Evolutionary conservation across 768 basidiomycete genomes (phyloP).

Genomic region (Chlorophyllum brunneum): DNA sequence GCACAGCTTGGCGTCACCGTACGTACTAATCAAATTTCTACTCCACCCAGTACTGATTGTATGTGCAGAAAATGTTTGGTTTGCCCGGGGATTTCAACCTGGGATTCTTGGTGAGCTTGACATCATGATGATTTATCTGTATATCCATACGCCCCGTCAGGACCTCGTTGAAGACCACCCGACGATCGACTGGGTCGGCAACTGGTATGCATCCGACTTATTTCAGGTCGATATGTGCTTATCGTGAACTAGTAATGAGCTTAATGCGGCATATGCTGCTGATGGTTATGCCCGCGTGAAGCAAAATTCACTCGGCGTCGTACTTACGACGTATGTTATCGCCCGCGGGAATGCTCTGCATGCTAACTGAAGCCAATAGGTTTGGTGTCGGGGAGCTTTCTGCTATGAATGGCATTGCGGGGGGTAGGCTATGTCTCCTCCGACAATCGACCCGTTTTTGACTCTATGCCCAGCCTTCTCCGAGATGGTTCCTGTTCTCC

Average conservation of each 20-base stretch:
- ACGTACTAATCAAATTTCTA: constrained; percentile 14
- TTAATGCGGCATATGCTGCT: constrained; percentile 87
- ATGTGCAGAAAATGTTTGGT: constrained; percentile 68
- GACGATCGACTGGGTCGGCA: constrained; percentile 81
- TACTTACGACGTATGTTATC: constrained; percentile 26
- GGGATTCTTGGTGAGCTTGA: constrained; percentile 45
- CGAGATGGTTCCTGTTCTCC: constrained; percentile 86
- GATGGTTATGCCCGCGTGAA: constrained; percentile 93
- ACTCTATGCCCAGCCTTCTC: constrained; percentile 52
- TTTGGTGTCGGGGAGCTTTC: constrained; percentile 92
- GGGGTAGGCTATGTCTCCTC: constrained; percentile 36
- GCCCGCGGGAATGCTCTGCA: no score
- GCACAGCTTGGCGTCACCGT: constrained; percentile 65
- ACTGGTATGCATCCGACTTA: constrained; percentile 46
- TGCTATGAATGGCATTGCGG: constrained; percentile 80
- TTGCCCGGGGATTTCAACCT: constrained; percentile 89
- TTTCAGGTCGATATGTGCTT: not conserved
- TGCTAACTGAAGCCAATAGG: constrained; percentile 26
- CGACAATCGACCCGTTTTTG: not conserved
- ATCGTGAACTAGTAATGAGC: constrained; percentile 55
- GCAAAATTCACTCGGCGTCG: constrained; percentile 62
- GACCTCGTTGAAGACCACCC: constrained; percentile 82
- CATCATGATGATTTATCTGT: not conserved
- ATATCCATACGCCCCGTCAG: constrained; percentile 27
- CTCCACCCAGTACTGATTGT: not conserved